phyloP scores from a whole-genome alignment of 192 early-diverging fungal genomes.

The Paraglomus brasilianum region DNA sequence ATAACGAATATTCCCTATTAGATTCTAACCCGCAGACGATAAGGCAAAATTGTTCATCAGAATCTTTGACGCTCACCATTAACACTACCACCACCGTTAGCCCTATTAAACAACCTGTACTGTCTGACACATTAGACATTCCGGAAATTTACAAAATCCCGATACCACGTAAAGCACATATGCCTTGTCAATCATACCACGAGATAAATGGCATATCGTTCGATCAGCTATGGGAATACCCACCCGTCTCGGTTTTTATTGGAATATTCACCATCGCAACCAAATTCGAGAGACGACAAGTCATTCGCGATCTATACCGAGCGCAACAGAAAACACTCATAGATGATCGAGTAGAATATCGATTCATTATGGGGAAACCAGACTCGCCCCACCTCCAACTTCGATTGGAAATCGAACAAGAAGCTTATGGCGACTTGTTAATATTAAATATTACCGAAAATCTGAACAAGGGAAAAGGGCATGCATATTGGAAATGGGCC shows the following conservation, averaged over 20 bases:
- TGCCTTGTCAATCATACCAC: conserved; percentile 22
- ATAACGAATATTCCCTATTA: too few relatives aligned
- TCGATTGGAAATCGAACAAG: conserved; percentile 26
- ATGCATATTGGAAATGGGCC: conserved; percentile 36
- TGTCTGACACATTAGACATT: too few relatives aligned
- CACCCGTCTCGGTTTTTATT: conserved; percentile 32
- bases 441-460: conserved; percentile 39
- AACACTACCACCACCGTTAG: too few relatives aligned
- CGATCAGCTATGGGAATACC: conserved; percentile 17
- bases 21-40: too few relatives aligned
- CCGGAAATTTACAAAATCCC: background rate
- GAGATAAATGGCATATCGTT: conserved; percentile 12
- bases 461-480: conserved; percentile 42
- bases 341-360: conserved; percentile 32
- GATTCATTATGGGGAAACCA: conserved; percentile 36
- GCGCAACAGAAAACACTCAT: conserved; percentile 17
- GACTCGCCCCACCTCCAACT: background rate
- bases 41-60: too few relatives aligned
- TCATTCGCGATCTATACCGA: conserved; percentile 36
- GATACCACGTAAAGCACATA: conserved; percentile 6
- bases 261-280: conserved; percentile 37
- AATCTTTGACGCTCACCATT: too few relatives aligned
- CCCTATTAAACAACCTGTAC: too few relatives aligned
- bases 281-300: conserved; percentile 26
- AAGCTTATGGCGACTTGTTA: conserved; percentile 35